Evolutionary conservation across 306 rosid species (phyloP).

Genomic region (Malus sieversii): DNA sequence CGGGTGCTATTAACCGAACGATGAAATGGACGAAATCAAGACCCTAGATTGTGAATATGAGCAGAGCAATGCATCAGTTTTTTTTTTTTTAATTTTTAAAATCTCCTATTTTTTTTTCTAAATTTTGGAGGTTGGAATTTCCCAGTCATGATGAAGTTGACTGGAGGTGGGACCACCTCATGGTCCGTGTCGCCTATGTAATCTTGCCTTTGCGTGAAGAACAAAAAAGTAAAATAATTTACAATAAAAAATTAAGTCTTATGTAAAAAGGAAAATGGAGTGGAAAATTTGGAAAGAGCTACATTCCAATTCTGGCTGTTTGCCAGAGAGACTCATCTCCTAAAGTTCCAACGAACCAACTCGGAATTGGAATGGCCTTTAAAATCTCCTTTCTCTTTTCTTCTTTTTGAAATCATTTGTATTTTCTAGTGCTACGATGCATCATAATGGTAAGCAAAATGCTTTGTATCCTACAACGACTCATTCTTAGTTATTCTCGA

Average conservation of each 20-base stretch:
- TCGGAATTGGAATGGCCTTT: neutral
- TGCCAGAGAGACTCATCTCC: neutral
- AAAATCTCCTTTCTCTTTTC: neutral
- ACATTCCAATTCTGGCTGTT: constrained; percentile 4
- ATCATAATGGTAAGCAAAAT: neutral
- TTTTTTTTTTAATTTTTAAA: neutral
- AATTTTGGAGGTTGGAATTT: neutral
- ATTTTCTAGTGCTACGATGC: neutral
- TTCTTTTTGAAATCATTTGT: neutral
- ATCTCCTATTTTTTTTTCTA: neutral
- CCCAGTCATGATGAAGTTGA: constrained; percentile 10
- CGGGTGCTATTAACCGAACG: neutral
- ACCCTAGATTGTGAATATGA: neutral
- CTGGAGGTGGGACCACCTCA: constrained; percentile 29
- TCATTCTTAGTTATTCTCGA: too few relatives aligned
- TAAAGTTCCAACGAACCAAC: neutral
- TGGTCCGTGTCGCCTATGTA: constrained; percentile 8
- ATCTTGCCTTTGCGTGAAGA: constrained; percentile 24
- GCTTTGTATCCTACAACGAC: too few relatives aligned
- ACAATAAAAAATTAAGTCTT: neutral
- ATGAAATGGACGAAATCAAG: neutral
- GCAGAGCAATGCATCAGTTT: neutral
- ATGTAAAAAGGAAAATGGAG: neutral
- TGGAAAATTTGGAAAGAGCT: neutral
- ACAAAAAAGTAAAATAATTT: constrained; percentile 1